phyloP scores from a whole-genome alignment of 805 yeast genomes.

The Yarrowia sp. region DNA sequence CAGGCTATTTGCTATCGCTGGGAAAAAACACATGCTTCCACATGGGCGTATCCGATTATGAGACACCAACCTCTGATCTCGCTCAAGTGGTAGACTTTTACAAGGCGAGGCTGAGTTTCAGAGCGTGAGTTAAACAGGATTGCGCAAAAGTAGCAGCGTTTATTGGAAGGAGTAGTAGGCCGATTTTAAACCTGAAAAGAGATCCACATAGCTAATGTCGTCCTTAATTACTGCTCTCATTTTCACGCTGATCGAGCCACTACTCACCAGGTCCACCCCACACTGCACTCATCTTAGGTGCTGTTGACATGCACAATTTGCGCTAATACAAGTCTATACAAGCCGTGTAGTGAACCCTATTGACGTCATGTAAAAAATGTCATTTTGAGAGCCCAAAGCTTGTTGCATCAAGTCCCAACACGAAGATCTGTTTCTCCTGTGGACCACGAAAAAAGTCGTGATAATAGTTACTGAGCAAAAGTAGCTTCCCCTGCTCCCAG shows the following conservation, averaged over 20 bases:
- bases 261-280: background rate
- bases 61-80: conserved; percentile 7
- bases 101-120: conserved; percentile 20
- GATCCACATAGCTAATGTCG: too few relatives aligned
- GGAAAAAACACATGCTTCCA: conserved; percentile 10
- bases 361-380: conserved; percentile 36
- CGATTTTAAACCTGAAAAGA: background rate
- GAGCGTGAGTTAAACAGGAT: background rate
- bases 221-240: background rate
- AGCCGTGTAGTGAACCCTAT: conserved; percentile 12
- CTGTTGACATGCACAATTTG: conserved; percentile 33
- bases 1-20: background rate
- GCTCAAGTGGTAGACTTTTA: background rate
- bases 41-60: conserved; percentile 9
- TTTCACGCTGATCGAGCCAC: background rate
- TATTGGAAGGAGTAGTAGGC: too few relatives aligned
- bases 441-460: conserved; percentile 20
- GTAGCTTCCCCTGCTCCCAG: conserved; percentile 7
- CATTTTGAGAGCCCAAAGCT: background rate
- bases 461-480: conserved; percentile 30
- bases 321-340: conserved; percentile 18
- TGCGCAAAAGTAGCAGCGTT: background rate
- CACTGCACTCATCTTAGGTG: conserved; percentile 14
- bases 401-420: conserved; percentile 24
- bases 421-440: conserved; percentile 23